Evolutionary conservation across 495 filamentous ascomycete genomes (phyloP).

Genomic region (Lepraria neglecta): DNA sequence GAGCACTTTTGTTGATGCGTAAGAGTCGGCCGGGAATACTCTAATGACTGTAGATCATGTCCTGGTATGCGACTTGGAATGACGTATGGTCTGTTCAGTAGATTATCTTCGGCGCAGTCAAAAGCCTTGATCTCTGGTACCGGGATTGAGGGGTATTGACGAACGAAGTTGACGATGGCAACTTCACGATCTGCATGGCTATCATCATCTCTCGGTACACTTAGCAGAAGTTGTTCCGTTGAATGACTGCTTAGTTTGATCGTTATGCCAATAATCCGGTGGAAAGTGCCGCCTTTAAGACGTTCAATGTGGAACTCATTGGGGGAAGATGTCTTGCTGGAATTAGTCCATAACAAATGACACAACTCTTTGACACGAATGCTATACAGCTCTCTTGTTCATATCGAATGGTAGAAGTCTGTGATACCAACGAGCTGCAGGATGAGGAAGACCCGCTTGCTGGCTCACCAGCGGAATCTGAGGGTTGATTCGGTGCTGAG

Average conservation of each 20-base stretch:
- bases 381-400: background rate
- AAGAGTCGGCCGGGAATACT: background rate
- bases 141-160: conserved; percentile 14
- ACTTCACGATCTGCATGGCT: conserved; percentile 5
- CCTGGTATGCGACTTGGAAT: conserved; percentile 18
- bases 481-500: background rate
- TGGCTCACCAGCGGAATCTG: background rate
- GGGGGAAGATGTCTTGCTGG: background rate
- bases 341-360: background rate
- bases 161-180: conserved; percentile 12
- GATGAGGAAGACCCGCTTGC: background rate
- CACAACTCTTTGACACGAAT: background rate
- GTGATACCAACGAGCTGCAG: background rate
- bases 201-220: conserved; percentile 10
- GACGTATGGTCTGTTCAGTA: conserved; percentile 17
- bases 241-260: background rate
- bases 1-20: conserved; percentile 17
- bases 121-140: conserved; percentile 11
- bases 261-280: conserved; percentile 20
- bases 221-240: background rate
- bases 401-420: background rate
- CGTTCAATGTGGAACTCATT: conserved; percentile 1
- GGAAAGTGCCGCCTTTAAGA: conserved; percentile 19
- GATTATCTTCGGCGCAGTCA: conserved; percentile 11
- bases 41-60: background rate